Percentiles rank a stretch among this genome's conserved stretches.
Evolutionary conservation across 192 early-diverging fungal species (phyloP).

Genomic region (Backusella sp.): DNA sequence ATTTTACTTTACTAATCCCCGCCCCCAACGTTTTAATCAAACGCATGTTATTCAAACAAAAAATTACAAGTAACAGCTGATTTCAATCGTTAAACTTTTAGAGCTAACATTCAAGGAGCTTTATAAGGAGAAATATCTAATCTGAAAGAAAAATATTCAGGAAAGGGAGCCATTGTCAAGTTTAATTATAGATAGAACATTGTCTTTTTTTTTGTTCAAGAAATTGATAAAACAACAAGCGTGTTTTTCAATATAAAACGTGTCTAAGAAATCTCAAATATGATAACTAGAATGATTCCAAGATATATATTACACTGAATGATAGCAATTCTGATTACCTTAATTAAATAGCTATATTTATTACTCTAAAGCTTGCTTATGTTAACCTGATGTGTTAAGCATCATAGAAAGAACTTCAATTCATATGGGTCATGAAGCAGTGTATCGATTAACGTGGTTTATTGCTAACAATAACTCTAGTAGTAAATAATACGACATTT

Average conservation of each 20-base stretch:
- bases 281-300: no score
- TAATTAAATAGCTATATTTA: no score
- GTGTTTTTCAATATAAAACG: neutral
- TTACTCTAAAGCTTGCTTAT: no score
- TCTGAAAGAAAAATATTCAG: neutral
- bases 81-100: neutral
- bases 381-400: no score
- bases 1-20: neutral
- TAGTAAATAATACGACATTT: no score
- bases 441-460: neutral
- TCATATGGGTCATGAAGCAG: neutral
- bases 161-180: neutral
- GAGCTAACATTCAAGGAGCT: neutral
- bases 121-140: neutral
- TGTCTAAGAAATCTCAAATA: neutral
- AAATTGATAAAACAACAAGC: neutral
- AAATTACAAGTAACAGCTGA: neutral
- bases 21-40: neutral
- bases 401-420: no score
- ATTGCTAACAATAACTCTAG: neutral
- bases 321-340: no score
- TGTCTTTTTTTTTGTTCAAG: neutral
- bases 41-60: neutral
- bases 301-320: no score
- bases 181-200: neutral